phyloP scores from a whole-genome alignment of 2,329 filamentous ascomycete species.

The Penicillium sp. region DNA sequence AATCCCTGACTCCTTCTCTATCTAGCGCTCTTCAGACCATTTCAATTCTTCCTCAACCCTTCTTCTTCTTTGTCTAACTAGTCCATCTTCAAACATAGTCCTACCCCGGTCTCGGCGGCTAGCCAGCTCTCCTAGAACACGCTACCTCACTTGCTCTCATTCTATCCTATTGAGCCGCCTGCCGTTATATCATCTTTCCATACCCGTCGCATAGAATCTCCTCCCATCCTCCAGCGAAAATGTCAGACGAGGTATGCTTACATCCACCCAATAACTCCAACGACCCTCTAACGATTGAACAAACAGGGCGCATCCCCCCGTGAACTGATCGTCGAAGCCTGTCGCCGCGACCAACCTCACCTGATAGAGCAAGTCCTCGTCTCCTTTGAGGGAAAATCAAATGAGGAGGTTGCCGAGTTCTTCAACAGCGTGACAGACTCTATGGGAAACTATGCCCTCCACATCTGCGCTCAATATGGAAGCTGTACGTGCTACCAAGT shows the following conservation, averaged over 20 bases:
- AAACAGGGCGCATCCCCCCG: conserved; percentile 78
- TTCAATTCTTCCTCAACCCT: background rate
- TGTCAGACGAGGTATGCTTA: conserved; percentile 50
- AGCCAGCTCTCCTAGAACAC: background rate
- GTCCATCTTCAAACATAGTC: background rate
- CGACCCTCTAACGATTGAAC: background rate
- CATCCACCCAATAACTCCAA: conserved; percentile 5
- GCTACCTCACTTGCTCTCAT: background rate
- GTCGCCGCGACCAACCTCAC: conserved; percentile 88
- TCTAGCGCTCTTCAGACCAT: background rate
- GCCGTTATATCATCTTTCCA: background rate
- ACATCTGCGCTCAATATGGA: conserved; percentile 83
- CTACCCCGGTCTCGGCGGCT: background rate
- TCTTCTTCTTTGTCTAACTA: background rate
- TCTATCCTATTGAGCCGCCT: background rate
- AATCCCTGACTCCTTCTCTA: background rate
- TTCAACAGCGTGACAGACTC: conserved; percentile 86
- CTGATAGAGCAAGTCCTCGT: conserved; percentile 77
- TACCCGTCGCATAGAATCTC: background rate
- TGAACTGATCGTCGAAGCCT: conserved; percentile 90
- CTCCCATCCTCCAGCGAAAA: conserved; percentile 26
- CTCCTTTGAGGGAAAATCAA: conserved; percentile 60
- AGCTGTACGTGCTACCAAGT: conserved; percentile 67
- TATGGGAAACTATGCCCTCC: conserved; percentile 85
- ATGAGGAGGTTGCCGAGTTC: conserved; percentile 71